Conservation (phyloP, 108 stramenopile genomes). For the Licmophora abbreviata region DNA sequence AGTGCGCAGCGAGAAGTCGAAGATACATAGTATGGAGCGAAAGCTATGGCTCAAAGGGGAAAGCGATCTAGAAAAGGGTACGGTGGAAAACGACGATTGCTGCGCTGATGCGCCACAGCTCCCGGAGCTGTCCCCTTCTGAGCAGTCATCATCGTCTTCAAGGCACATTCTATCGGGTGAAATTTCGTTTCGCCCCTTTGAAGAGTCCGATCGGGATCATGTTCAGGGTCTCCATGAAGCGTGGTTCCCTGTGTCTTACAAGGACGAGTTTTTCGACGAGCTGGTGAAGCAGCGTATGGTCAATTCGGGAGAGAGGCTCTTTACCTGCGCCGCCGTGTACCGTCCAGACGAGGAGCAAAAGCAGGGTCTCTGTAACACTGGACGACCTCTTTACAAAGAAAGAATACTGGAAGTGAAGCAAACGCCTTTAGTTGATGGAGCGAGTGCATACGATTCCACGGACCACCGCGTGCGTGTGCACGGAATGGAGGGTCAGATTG, state of each 20-base stretch:
- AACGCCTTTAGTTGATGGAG: background rate
- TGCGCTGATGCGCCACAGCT: too few relatives aligned
- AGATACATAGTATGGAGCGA: too few relatives aligned
- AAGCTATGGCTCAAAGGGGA: too few relatives aligned
- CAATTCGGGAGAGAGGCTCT: constrained; percentile 16
- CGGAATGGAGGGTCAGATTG: constrained; percentile 15
- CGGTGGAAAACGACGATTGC: too few relatives aligned
- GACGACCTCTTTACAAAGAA: background rate
- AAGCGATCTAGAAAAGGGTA: too few relatives aligned
- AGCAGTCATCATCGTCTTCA: too few relatives aligned
- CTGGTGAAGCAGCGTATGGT: constrained; percentile 24
- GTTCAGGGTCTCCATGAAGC: constrained; percentile 56
- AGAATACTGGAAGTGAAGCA: background rate
- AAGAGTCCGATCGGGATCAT: constrained; percentile 33
- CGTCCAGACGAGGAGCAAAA: background rate
- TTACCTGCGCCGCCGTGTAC: constrained; percentile 17
- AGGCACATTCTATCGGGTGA: too few relatives aligned
- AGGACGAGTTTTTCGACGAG: constrained; percentile 56
- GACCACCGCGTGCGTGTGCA: background rate
- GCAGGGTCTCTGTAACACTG: background rate
- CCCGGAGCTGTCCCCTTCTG: too few relatives aligned
- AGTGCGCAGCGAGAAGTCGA: too few relatives aligned
- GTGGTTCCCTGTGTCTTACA: constrained; percentile 74
- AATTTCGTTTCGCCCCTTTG: constrained; percentile 48
- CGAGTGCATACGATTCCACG: background rate